Percentiles rank a stretch among this genome's conserved stretches.
These are phyloP conservation scores for Leccinum longicurvipes DNA, from an alignment of 768 basidiomycete species.

Conservation along the genomic window DNA sequence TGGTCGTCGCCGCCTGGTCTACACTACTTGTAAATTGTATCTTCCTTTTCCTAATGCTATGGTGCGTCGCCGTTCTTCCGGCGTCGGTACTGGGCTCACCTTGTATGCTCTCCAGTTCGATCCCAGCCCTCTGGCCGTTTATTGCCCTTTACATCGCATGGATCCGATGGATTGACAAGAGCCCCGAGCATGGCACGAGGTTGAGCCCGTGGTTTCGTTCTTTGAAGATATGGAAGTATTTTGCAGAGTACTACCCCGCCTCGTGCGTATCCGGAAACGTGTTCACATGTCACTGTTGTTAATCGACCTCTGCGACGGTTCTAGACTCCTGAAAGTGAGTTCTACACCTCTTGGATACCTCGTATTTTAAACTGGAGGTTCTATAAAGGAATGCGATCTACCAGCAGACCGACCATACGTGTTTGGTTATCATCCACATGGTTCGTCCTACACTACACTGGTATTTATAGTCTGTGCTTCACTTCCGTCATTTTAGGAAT, in stretches of 20 bases:
- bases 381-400: conserved; percentile 70
- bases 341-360: not conserved
- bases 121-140: conserved; percentile 86
- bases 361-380: not conserved
- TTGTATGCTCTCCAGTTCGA: conserved; percentile 53
- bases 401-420: conserved; percentile 92
- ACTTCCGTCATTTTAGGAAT: conserved; percentile 57
- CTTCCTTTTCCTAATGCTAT: conserved; percentile 71
- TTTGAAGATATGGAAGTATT: conserved; percentile 76
- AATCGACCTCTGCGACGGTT: not conserved
- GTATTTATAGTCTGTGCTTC: not conserved
- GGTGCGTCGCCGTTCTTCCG: conserved; percentile 46
- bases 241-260: conserved; percentile 88
- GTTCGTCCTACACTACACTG: conserved; percentile 38
- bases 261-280: conserved; percentile 54
- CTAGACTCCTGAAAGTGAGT: conserved; percentile 36
- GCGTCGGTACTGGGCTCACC: not conserved
- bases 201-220: conserved; percentile 73
- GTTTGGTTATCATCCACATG: conserved; percentile 98
- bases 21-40: conserved; percentile 68
- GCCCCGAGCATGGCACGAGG: conserved; percentile 70
- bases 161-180: conserved; percentile 70
- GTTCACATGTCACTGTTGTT: not conserved
- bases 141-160: conserved; percentile 76
- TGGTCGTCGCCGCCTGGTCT: conserved; percentile 86